Evolutionary conservation across 2,329 filamentous ascomycete species (phyloP).

Genomic region (Aspergillus spinulosporus): DNA sequence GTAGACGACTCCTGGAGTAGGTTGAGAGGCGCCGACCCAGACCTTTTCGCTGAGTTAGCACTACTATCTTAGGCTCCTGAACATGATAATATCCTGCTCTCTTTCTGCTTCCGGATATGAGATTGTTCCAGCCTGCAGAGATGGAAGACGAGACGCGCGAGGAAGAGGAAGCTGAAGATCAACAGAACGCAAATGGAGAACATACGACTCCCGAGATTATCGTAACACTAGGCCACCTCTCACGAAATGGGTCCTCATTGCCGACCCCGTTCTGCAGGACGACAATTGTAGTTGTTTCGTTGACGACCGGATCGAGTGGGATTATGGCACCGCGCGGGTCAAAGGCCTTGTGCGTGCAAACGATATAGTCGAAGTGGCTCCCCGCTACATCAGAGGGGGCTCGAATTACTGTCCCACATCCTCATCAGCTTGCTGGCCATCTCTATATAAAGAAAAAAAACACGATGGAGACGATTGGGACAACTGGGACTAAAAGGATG

Average conservation of each 20-base stretch:
- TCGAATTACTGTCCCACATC: conserved; percentile 36
- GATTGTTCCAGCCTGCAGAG: too few relatives aligned
- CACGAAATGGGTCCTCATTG: conserved; percentile 43
- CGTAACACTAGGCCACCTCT: conserved; percentile 30
- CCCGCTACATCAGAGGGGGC: conserved; percentile 35
- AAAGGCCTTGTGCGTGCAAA: conserved; percentile 47
- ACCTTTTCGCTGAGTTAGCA: conserved; percentile 21
- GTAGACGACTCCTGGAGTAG: conserved; percentile 49
- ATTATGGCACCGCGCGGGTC: conserved; percentile 42
- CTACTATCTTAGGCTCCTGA: background rate
- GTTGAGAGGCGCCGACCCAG: conserved; percentile 55
- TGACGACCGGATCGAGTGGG: conserved; percentile 38
- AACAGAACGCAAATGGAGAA: conserved; percentile 9
- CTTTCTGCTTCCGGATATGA: too few relatives aligned
- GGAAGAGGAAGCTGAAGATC: background rate
- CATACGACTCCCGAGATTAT: conserved; percentile 48
- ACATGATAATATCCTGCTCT: too few relatives aligned
- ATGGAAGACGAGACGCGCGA: background rate
- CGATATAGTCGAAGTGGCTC: conserved; percentile 35
- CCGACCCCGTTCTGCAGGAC: conserved; percentile 46
- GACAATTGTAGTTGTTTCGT: conserved; percentile 39
- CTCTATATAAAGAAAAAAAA: too few relatives aligned
- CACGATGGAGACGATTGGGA: too few relatives aligned
- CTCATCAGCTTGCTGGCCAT: background rate
- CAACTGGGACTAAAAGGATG: background rate